Base-by-base conservation (phyloP, 78 protist genomes). In the Emiliania huxleyi region DNA sequence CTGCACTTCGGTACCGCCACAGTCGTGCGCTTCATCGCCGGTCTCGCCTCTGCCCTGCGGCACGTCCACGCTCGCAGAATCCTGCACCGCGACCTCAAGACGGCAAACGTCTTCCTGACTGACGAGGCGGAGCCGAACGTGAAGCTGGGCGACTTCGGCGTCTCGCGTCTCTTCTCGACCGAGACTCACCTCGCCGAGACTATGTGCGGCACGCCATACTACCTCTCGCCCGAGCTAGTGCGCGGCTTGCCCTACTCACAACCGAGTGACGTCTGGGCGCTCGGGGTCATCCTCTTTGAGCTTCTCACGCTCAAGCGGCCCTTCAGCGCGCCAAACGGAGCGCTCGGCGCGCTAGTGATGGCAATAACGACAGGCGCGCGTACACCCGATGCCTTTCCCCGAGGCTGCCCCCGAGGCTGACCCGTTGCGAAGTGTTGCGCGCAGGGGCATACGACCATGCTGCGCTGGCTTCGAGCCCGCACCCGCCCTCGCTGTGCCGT, bases 31-130 rank as follows among this genome's bases (percentile, higher is more conserved):
- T 90, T 91, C 52, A 3, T 87, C 12, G 12, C 90, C 55, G 93
- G 94, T 91, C 43, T 90, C 6, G 62, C 52, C 21, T 0, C 44
- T 18, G 97, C 96, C 12, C 79, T 96, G n/a, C 22, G 12, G 44
- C 83, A 85, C 49, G 19, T 90, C 23, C 96, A 95, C 69, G 29
- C 46, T 0, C 6, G 0, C 8, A 42, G 71, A 29, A 33, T 94
- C 21, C 91, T 95, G 19, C 97, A 95, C 75, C 92, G 97, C 35
- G 97, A 96, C 93, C 40, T 96, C 87, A 96, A 96, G 91, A 11
- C 97, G 21, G 77, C 79, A 0, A 96, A 96, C 87, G 56, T 96
- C 84, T 95, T 96, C 79, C 85, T 96, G 48, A 12, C 43, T 6
- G 35, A 35, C 42, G 45, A 52, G 29, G 48, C 21, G 2, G 38